Percentiles rank a stretch among this genome's conserved stretches.
Evolutionary conservation across 352 stramenopile genomes (phyloP).

Genomic region (Globisporangium recalcitrans): DNA sequence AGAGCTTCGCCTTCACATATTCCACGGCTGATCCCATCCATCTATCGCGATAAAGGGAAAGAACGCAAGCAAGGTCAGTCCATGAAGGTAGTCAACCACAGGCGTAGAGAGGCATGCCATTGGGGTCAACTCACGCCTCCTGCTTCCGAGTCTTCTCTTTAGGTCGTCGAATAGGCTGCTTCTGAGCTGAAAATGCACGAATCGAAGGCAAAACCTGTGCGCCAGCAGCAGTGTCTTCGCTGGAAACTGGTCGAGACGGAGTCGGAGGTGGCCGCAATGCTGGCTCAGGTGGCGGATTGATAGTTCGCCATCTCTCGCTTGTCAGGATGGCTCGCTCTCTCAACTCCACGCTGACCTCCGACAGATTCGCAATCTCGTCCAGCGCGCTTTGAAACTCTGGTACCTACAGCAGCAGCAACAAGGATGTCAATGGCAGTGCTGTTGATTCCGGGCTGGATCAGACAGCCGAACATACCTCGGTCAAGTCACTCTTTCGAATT

Average conservation of each 20-base stretch:
- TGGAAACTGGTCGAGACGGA: constrained; percentile 16
- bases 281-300: constrained; percentile 32
- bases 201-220: constrained; percentile 30
- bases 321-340: constrained; percentile 36
- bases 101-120: background rate
- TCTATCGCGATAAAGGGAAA: background rate
- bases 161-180: constrained; percentile 22
- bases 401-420: constrained; percentile 18
- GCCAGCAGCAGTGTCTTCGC: constrained; percentile 1
- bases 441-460: no score
- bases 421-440: background rate
- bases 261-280: constrained; percentile 11
- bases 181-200: constrained; percentile 36
- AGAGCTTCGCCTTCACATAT: constrained; percentile 78
- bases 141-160: constrained; percentile 41
- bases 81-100: constrained; percentile 5
- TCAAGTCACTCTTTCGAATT: constrained; percentile 56
- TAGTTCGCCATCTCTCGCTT: constrained; percentile 31
- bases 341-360: constrained; percentile 29
- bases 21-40: constrained; percentile 62
- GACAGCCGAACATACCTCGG: constrained; percentile 28
- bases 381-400: constrained; percentile 29
- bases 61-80: background rate
- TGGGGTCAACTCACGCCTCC: constrained; percentile 36
- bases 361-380: constrained; percentile 27